Base-by-base conservation (phyloP, 2,329 filamentous ascomycete species). In the Scedosporium apiospermum region DNA sequence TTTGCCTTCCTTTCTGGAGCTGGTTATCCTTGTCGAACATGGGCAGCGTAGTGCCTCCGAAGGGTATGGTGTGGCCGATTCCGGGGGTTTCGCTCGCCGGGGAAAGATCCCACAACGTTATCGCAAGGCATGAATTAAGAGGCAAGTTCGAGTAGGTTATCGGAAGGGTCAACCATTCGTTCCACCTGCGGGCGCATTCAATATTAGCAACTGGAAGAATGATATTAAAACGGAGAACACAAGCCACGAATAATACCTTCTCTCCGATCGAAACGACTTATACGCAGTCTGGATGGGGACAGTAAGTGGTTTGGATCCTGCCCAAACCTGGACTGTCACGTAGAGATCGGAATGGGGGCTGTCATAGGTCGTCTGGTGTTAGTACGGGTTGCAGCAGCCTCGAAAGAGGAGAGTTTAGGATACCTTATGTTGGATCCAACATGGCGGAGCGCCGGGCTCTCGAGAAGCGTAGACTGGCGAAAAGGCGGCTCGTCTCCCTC, bases 21-120 rank as follows among this genome's bases (percentile, higher is more conserved):
- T 95, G 95, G 64, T 93, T 95, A 68, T 98, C 91, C 61, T 87
- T 84, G 71, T 98, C 95, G 69, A 98, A 99, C n/a, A 99, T 78
- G 1, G 89, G 81, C 62, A 99, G 82, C 0, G 95, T 98, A 0
- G 93, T 98, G 42, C 95, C 95, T 5, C 93, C 95, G 71, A 98
- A 99, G 0, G 95, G 93, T 18, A 96, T 85, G 14, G 90, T 87
- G 75, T 96, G 91, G 18, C 87, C 87, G 62, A 88, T 82, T 4
- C 87, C 85, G 12, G 84, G 84, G 44, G 84, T 80, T 4, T 86
- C 87, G 10, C 90, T 90, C 10, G 88, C 85, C 0, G 93, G 91
- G 2, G 91, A 96, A 16, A 97, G 75, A 71, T 99, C 96, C 95
- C 95, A 99, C 63, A 98, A 77, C 0, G 96, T 99, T 64, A 99